Evolutionary conservation across 2,329 filamentous ascomycete species (phyloP).

Genomic region (Hymenoscyphus fraxineus): DNA sequence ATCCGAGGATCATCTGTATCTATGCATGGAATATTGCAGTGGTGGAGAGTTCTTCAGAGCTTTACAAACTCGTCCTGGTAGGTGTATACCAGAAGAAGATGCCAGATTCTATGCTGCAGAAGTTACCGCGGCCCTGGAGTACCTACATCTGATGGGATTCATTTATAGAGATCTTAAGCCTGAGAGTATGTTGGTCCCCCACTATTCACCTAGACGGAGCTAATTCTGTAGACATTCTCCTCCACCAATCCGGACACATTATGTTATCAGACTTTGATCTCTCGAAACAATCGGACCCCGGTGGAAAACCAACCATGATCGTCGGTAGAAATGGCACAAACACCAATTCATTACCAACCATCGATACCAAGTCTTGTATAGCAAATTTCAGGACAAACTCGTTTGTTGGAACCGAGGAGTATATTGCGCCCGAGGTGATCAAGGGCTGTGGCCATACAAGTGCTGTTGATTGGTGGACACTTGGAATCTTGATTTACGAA

Average conservation of each 20-base stretch:
- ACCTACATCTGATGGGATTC: slow-evolving; percentile 97
- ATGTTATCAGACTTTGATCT: slow-evolving; percentile 99
- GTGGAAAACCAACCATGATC: slow-evolving; percentile 97
- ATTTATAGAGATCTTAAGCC: slow-evolving; percentile 98
- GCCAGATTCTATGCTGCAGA: slow-evolving; percentile 96
- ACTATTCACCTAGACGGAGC: slow-evolving; percentile 23
- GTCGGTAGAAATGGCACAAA: slow-evolving; percentile 79
- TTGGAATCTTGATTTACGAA: slow-evolving; percentile 96
- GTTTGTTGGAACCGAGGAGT: slow-evolving; percentile 97
- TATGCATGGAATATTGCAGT: slow-evolving; percentile 99
- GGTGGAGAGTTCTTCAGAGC: slow-evolving; percentile 98
- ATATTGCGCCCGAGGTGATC: slow-evolving; percentile 97
- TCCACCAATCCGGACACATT: slow-evolving; percentile 99
- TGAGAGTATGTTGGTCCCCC: slow-evolving; percentile 64
- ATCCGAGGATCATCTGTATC: slow-evolving; percentile 94
- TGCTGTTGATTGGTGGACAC: slow-evolving; percentile 98
- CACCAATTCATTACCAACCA: slow-evolving; percentile 84
- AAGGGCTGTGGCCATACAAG: slow-evolving; percentile 98
- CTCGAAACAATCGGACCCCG: slow-evolving; percentile 94
- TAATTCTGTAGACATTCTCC: slow-evolving; percentile 73
- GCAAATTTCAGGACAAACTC: slow-evolving; percentile 98
- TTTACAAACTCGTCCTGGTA: slow-evolving; percentile 91
- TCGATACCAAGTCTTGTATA: slow-evolving; percentile 97
- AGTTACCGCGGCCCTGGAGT: slow-evolving; percentile 93
- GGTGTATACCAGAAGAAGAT: slow-evolving; percentile 95